Evolutionary conservation across 1,139 yeast genomes (phyloP).

Genomic region (Meyerozyma elateridarum): DNA sequence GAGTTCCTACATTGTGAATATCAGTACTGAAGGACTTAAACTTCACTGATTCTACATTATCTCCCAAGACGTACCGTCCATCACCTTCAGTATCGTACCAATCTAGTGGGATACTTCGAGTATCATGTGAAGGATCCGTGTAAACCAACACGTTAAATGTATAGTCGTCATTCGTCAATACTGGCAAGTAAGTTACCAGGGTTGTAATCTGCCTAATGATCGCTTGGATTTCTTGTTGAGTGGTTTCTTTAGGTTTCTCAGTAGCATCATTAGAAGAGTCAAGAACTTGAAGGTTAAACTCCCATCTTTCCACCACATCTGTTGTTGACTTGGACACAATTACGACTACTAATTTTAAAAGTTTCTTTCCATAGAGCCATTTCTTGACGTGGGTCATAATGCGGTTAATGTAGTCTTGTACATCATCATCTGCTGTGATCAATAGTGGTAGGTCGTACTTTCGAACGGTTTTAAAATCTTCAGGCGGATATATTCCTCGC

Average conservation of each 20-base stretch:
- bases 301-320: conserved; percentile 82
- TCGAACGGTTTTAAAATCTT: conserved; percentile 73
- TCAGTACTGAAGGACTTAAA: conserved; percentile 67
- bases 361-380: conserved; percentile 74
- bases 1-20: conserved; percentile 68
- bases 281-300: conserved; percentile 59
- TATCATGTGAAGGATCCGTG: conserved; percentile 63
- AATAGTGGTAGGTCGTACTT: conserved; percentile 80
- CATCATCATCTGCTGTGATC: conserved; percentile 72
- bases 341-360: conserved; percentile 66
- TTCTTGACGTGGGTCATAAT: conserved; percentile 73
- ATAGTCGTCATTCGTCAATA: conserved; percentile 59
- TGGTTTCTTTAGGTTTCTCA: conserved; percentile 41
- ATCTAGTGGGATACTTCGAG: conserved; percentile 58
- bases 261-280: conserved; percentile 8
- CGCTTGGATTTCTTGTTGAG: conserved; percentile 76
- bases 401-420: conserved; percentile 60
- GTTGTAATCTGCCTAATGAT: conserved; percentile 88
- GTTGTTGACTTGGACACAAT: conserved; percentile 64
- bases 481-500: conserved; percentile 86
- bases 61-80: conserved; percentile 49
- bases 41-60: conserved; percentile 60
- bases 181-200: conserved; percentile 80
- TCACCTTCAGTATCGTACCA: conserved; percentile 77
- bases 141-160: conserved; percentile 86